These are phyloP conservation scores for Trichoderma atroviride DNA, from an alignment of 2,329 filamentous ascomycete species.

Conservation along the genomic window DNA sequence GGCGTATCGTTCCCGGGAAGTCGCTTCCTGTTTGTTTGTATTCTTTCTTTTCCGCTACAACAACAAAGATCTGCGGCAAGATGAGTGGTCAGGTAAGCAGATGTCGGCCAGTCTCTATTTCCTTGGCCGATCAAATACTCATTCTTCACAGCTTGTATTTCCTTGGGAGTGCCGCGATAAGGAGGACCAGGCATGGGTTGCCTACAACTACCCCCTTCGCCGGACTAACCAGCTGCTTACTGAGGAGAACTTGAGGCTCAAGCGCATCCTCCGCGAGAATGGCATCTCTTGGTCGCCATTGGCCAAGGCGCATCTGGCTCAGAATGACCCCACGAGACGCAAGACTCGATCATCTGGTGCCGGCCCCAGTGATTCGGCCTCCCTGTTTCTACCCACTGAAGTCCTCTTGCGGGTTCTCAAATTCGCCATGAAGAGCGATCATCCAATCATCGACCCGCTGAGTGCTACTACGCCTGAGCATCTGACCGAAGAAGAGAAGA, in stretches of 20 bases:
- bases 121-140: neutral
- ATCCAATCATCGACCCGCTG: conserved; percentile 58
- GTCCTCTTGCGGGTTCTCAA: conserved; percentile 56
- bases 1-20: neutral
- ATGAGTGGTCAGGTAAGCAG: conserved; percentile 25
- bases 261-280: conserved; percentile 55
- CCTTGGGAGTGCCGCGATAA: conserved; percentile 58
- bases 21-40: neutral
- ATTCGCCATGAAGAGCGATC: conserved; percentile 52
- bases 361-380: conserved; percentile 34
- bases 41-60: neutral
- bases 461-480: conserved; percentile 48
- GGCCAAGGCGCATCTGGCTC: conserved; percentile 40
- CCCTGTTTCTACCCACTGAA: conserved; percentile 55
- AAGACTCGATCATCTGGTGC: conserved; percentile 40
- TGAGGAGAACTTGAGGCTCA: conserved; percentile 54
- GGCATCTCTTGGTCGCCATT: conserved; percentile 54
- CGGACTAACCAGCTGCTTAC: conserved; percentile 48
- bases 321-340: conserved; percentile 38
- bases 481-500: conserved; percentile 48
- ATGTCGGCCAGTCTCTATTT: neutral
- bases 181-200: conserved; percentile 52
- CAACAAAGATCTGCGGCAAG: neutral
- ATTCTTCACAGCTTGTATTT: conserved; percentile 38
- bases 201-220: conserved; percentile 54